These are phyloP conservation scores for Corynascus novoguineensis DNA, from an alignment of 495 filamentous ascomycete species.

Conservation along the genomic window DNA sequence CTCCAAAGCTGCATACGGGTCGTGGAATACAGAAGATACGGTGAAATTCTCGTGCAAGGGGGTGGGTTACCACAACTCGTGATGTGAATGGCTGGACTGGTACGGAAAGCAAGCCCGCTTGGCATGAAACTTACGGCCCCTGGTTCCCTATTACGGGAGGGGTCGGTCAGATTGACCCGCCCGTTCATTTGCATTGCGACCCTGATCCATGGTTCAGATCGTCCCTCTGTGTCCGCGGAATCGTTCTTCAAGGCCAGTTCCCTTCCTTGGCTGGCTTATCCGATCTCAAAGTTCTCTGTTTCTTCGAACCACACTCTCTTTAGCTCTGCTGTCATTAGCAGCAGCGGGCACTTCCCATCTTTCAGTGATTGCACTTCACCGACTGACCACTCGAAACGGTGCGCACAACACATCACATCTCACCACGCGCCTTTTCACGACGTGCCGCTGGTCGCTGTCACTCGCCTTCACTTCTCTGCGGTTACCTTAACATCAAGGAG, in stretches of 20 bases:
- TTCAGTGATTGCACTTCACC: neutral
- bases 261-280: neutral
- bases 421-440: neutral
- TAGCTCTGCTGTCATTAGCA: neutral
- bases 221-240: neutral
- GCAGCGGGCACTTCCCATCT: no score
- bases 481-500: neutral
- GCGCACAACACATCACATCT: neutral
- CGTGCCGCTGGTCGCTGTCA: slow-evolving; percentile 4
- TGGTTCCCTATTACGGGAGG: neutral
- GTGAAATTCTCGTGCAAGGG: neutral
- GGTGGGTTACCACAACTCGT: neutral
- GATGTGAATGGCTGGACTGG: neutral
- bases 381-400: neutral
- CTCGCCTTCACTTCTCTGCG: slow-evolving; percentile 1
- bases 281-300: neutral
- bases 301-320: neutral
- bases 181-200: slow-evolving; percentile 6
- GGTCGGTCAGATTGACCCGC: neutral
- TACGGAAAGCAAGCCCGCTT: neutral
- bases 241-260: neutral
- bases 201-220: slow-evolving; percentile 9
- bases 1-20: no score
- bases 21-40: neutral
- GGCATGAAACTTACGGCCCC: neutral